phyloP scores from a whole-genome alignment of 306 rosid species.

The Crataegus laevigata region DNA sequence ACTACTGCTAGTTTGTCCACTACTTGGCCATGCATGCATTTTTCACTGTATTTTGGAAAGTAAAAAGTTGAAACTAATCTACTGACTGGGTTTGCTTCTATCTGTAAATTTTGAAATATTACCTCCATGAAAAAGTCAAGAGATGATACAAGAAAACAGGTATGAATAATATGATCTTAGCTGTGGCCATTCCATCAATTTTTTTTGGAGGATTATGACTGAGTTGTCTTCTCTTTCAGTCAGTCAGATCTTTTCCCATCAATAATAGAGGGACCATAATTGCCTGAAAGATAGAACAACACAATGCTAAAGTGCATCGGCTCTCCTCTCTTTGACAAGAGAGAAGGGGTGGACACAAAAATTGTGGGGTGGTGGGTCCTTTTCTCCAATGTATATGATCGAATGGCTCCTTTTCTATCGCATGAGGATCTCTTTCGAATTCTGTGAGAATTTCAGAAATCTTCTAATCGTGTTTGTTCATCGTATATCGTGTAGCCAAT shows the following conservation, averaged over 20 bases:
- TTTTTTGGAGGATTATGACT: neutral
- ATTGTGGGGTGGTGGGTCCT: conserved; percentile 12
- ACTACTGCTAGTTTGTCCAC: too few species aligned
- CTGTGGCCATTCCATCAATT: neutral
- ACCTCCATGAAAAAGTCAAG: neutral
- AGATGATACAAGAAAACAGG: neutral
- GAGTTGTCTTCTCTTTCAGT: neutral
- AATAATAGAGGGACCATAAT: neutral
- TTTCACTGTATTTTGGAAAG: too few species aligned
- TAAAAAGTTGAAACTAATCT: neutral
- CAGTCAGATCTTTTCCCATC: neutral
- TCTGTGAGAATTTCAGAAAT: too few species aligned
- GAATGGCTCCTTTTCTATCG: conserved; percentile 5
- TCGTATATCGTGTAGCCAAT: fast-evolving
- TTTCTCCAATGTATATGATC: neutral
- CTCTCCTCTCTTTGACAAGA: neutral
- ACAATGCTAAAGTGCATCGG: neutral
- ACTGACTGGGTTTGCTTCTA: neutral
- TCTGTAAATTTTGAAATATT: neutral
- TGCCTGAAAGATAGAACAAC: conserved; percentile 11
- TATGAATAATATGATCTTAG: neutral
- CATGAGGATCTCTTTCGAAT: too few species aligned
- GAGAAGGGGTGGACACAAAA: conserved; percentile 3
- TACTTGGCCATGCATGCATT: too few species aligned
- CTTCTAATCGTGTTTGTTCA: too few species aligned